These are phyloP conservation scores for Leccinum rimulosum DNA, from an alignment of 768 basidiomycete genomes.

Conservation along the genomic window DNA sequence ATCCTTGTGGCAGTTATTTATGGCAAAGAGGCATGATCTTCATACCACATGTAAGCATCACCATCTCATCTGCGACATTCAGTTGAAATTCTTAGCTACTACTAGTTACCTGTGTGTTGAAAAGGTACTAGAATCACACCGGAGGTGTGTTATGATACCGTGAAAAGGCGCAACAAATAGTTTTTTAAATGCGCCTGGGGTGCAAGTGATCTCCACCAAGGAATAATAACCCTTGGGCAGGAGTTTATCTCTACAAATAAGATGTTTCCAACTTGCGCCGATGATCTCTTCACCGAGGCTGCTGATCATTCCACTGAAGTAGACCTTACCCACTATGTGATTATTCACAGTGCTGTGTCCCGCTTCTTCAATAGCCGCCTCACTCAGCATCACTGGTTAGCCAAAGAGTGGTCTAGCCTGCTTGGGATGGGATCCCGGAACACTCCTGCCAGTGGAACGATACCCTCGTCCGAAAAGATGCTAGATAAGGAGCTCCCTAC, in stretches of 20 bases:
- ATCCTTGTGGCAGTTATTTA: background rate
- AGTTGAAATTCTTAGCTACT: background rate
- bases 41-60: background rate
- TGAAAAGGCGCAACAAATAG: background rate
- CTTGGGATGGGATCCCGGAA: background rate
- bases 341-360: background rate
- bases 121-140: background rate
- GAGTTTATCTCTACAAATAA: slow-evolving; percentile 9
- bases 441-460: background rate
- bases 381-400: slow-evolving; percentile 1
- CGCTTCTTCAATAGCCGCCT: background rate
- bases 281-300: slow-evolving; percentile 9
- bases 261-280: slow-evolving; percentile 1
- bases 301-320: slow-evolving; percentile 8
- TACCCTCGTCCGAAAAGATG: background rate
- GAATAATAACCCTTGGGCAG: slow-evolving; percentile 4
- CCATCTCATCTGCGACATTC: background rate
- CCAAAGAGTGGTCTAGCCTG: slow-evolving; percentile 2
- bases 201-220: slow-evolving; percentile 5
- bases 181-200: slow-evolving; percentile 4
- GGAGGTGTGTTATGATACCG: background rate
- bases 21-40: background rate
- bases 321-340: background rate
- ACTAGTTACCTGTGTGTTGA: background rate
- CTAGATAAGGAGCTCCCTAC: background rate